These are phyloP conservation scores for Funneliformis mosseae DNA, from an alignment of 192 early-diverging fungal genomes.

Conservation along the genomic window DNA sequence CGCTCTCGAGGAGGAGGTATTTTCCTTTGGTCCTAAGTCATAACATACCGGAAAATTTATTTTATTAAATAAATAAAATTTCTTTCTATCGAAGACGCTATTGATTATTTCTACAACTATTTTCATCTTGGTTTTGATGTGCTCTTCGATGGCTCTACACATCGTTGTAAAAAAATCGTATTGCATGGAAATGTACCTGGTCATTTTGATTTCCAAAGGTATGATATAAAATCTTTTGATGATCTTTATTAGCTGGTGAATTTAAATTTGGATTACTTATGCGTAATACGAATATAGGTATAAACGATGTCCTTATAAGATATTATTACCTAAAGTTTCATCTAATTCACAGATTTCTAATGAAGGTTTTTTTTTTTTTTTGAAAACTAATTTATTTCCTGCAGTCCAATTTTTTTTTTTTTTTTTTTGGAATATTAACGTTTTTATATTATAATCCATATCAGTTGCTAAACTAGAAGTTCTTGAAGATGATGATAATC, in stretches of 20 bases:
- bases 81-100: constrained; percentile 36
- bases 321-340: constrained; percentile 40
- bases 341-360: background rate
- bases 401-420: background rate
- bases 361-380: background rate
- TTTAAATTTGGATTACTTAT: background rate
- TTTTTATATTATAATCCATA: background rate
- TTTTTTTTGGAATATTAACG: constrained; percentile 23
- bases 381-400: background rate
- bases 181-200: constrained; percentile 73
- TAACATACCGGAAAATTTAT: too few species aligned
- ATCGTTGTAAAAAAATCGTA: constrained; percentile 71
- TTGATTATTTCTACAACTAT: constrained; percentile 80
- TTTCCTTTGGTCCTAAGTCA: too few species aligned
- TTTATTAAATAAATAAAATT: background rate
- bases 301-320: constrained; percentile 57
- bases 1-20: constrained; percentile 1
- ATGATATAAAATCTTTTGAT: constrained; percentile 31
- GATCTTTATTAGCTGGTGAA: too few species aligned
- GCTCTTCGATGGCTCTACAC: constrained; percentile 65
- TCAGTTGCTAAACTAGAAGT: constrained; percentile 23
- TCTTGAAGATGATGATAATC: constrained; percentile 41
- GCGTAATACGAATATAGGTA: constrained; percentile 42
- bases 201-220: constrained; percentile 71
- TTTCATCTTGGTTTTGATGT: constrained; percentile 75